Evolutionary conservation across 768 basidiomycete genomes (phyloP).

Genomic region (Podaxis sp.): DNA sequence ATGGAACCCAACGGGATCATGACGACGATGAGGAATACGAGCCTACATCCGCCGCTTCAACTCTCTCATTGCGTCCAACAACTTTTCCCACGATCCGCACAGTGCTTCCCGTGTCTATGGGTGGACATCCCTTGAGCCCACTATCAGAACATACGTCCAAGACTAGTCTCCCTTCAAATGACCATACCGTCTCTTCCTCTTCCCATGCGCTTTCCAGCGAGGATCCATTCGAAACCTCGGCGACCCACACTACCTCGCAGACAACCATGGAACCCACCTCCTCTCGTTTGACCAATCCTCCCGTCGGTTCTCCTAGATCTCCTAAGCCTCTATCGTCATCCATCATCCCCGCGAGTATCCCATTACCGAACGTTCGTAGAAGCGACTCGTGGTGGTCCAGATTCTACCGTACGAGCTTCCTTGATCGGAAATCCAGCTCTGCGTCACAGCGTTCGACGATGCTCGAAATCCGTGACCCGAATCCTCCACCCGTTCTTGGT

Average conservation of each 20-base stretch:
- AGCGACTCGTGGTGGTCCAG: constrained; percentile 81
- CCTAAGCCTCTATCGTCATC: constrained; percentile 21
- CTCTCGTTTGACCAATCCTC: constrained; percentile 31
- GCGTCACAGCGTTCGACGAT: constrained; percentile 25
- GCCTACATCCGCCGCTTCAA: constrained; percentile 19
- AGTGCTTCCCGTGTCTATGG: constrained; percentile 32
- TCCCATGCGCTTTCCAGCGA: constrained; percentile 29
- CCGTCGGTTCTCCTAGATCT: constrained; percentile 38
- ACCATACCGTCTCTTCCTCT: constrained; percentile 28
- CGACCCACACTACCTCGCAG: constrained; percentile 28
- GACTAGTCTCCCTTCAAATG: constrained; percentile 29
- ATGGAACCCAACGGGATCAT: constrained; percentile 21
- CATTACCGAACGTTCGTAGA: constrained; percentile 51
- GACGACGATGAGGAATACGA: constrained; percentile 15
- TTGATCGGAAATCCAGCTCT: constrained; percentile 55
- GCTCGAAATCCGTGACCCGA: constrained; percentile 76
- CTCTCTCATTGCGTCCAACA: constrained; percentile 17
- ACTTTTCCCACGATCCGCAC: constrained; percentile 29
- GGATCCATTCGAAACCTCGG: constrained; percentile 26
- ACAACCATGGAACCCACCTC: constrained; percentile 25
- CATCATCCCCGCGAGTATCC: constrained; percentile 19
- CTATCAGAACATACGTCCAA: constrained; percentile 39
- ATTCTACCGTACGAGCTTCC: constrained; percentile 63
- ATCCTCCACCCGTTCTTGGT: constrained; percentile 66
- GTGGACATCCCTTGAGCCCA: constrained; percentile 36